A percentile compares a stretch with the other conserved stretches of the same genome.
phyloP scores from a whole-genome alignment of 495 filamentous ascomycete species.

The Annulohypoxylon maeteangense region DNA sequence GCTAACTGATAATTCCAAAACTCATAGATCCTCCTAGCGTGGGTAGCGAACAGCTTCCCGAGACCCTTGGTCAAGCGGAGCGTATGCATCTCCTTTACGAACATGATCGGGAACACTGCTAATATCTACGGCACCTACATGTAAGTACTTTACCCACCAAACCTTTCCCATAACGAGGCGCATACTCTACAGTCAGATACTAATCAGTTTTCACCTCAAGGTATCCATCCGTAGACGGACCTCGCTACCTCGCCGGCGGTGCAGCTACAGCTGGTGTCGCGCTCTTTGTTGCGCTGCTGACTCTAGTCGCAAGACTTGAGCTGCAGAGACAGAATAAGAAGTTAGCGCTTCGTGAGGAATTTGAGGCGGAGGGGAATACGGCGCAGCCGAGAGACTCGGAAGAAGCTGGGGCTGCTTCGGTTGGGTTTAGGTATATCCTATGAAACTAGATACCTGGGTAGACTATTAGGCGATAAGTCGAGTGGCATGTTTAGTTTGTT shows the following conservation, averaged over 20 bases:
- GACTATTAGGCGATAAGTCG: neutral
- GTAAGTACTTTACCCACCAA: conserved; percentile 43
- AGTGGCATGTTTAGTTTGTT: neutral
- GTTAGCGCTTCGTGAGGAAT: conserved; percentile 55
- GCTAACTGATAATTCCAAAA: conserved; percentile 40
- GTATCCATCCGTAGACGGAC: conserved; percentile 57
- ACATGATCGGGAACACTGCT: conserved; percentile 63
- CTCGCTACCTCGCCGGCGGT: conserved; percentile 60
- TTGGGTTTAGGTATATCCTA: conserved; percentile 46
- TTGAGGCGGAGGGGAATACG: conserved; percentile 30
- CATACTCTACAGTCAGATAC: neutral
- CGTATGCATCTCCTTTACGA: conserved; percentile 63
- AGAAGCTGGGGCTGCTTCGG: neutral
- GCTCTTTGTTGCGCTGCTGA: conserved; percentile 51
- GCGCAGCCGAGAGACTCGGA: neutral
- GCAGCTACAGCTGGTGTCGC: conserved; percentile 61
- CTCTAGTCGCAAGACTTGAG: conserved; percentile 56
- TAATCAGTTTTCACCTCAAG: conserved; percentile 17
- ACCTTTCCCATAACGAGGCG: too few species aligned
- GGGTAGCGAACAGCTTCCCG: conserved; percentile 65
- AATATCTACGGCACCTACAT: conserved; percentile 69
- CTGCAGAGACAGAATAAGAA: conserved; percentile 62
- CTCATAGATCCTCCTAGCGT: conserved; percentile 60
- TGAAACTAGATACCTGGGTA: conserved; percentile 8
- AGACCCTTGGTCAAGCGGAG: conserved; percentile 65